These are phyloP conservation scores for Fusarium protoensiforme DNA, from an alignment of 2,329 filamentous ascomycete species.

Conservation along the genomic window DNA sequence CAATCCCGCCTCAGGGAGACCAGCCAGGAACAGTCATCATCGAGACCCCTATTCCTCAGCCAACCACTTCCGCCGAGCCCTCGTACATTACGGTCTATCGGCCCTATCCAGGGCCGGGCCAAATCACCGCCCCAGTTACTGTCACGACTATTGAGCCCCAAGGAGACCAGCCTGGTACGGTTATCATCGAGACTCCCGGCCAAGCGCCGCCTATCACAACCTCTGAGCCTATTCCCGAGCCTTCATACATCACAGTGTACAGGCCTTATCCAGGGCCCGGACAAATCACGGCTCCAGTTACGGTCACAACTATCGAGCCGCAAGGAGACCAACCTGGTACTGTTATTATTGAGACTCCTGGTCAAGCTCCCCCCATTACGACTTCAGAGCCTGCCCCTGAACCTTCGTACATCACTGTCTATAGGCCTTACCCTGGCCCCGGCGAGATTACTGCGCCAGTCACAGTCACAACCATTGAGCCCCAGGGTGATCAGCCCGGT, in stretches of 20 bases:
- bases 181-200: neutral
- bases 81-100: neutral
- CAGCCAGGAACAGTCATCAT: slow-evolving; percentile 30
- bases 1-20: slow-evolving; percentile 10
- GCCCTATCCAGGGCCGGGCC: neutral
- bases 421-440: neutral
- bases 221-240: neutral
- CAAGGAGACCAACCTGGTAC: neutral
- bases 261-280: neutral
- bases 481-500: neutral
- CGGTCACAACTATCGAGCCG: neutral
- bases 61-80: neutral
- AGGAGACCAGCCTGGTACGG: neutral
- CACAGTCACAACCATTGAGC: slow-evolving; percentile 2
- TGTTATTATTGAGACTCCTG: neutral
- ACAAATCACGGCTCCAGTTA: neutral
- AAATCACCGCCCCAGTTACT: neutral
- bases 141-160: slow-evolving; percentile 1
- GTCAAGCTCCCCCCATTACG: neutral
- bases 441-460: neutral
- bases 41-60: slow-evolving; percentile 13
- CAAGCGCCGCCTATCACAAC: neutral
- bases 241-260: neutral
- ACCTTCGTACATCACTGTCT: neutral
- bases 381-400: neutral